Conservation (phyloP, 2,329 filamentous ascomycete genomes). For the Podosphaera aphanis region DNA sequence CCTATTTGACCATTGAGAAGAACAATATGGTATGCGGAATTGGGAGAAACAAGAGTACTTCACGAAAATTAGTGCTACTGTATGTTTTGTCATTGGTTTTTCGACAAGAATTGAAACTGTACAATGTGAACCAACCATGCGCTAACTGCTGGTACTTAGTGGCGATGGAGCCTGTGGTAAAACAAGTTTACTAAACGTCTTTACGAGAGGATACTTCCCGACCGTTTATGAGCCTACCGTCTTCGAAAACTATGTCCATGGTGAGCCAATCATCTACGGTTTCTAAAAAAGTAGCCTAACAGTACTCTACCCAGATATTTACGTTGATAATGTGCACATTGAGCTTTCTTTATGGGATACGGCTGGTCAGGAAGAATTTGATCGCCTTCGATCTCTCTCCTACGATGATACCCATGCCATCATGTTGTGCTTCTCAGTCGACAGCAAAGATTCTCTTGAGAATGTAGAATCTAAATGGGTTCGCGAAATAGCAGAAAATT, state of each 20-base stretch:
- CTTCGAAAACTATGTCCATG: conserved; percentile 97
- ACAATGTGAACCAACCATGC: not conserved
- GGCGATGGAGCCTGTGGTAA: conserved; percentile 94
- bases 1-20: not conserved
- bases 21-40: conserved; percentile 15
- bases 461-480: conserved; percentile 99
- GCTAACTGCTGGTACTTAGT: conserved; percentile 23
- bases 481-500: conserved; percentile 92
- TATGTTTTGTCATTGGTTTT: conserved; percentile 21
- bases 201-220: conserved; percentile 94
- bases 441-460: conserved; percentile 86
- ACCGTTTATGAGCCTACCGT: conserved; percentile 97
- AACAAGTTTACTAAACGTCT: conserved; percentile 91
- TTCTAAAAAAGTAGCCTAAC: not conserved
- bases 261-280: conserved; percentile 24
- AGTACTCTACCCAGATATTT: conserved; percentile 55
- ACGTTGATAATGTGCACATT: conserved; percentile 91
- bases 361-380: conserved; percentile 96
- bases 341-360: conserved; percentile 97
- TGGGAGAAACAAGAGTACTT: conserved; percentile 39
- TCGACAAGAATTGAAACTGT: not conserved
- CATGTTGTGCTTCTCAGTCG: conserved; percentile 96
- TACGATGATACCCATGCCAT: conserved; percentile 96
- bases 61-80: conserved; percentile 54
- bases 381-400: conserved; percentile 78